Conservation (phyloP, 164 flowering plant genomes). For the Macadamia tetraphylla region DNA sequence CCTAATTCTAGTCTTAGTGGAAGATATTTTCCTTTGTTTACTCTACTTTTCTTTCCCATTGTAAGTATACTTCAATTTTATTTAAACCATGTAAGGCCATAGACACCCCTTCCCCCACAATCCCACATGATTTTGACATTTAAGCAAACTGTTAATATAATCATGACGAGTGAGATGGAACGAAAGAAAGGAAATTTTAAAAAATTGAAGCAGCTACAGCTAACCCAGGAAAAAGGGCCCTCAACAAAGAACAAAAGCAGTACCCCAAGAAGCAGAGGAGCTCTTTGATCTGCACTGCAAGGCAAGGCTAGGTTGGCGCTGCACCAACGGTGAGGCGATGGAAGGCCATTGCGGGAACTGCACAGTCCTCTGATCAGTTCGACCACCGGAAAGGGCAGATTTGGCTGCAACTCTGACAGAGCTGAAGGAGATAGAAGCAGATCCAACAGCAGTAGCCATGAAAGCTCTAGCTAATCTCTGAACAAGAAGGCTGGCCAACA, state of each 20-base stretch:
- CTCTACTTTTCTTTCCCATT: too few species aligned
- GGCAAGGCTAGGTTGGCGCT: constrained; percentile 3
- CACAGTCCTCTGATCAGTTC: constrained; percentile 4
- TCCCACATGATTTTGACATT: too few species aligned
- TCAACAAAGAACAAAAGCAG: background rate
- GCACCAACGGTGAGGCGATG: background rate
- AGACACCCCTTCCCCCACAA: too few species aligned
- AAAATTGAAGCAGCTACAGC: background rate
- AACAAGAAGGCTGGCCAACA: background rate
- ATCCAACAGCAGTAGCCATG: constrained; percentile 12
- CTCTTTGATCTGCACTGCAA: constrained; percentile 18
- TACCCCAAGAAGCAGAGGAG: constrained; percentile 15
- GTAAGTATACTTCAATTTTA: too few species aligned
- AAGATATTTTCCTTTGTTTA: too few species aligned
- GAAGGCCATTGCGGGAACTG: constrained; percentile 4
- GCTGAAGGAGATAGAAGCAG: constrained; percentile 9
- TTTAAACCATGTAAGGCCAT: too few species aligned
- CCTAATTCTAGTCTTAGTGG: too few species aligned
- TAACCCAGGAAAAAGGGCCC: background rate
- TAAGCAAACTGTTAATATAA: background rate
- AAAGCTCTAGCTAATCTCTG: background rate
- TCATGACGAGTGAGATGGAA: too few species aligned
- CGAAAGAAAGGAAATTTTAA: background rate
- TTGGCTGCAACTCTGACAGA: constrained; percentile 2
- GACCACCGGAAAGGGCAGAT: constrained; percentile 2